Conservation (phyloP, 176 grass and related monocot genomes). For the Oryza brachyantha region DNA sequence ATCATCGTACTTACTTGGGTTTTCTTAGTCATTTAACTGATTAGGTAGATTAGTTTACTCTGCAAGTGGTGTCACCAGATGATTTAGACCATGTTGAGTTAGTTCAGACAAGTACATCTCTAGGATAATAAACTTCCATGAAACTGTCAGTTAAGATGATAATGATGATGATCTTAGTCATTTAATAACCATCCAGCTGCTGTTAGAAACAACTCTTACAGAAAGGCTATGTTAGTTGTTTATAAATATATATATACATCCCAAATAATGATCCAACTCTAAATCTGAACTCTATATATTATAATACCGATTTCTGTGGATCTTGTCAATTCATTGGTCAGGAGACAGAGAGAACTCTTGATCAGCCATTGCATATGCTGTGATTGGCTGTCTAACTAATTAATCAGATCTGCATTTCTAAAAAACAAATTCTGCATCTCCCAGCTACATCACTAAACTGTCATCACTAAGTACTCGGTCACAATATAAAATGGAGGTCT, state of each 20-base stretch:
- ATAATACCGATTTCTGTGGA: neutral
- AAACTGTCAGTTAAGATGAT: neutral
- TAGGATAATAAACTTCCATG: neutral
- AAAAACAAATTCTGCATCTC: neutral
- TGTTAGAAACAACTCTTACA: neutral
- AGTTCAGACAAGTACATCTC: neutral
- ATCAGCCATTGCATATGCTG: conserved; percentile 7
- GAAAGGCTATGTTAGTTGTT: neutral
- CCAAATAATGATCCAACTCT: neutral
- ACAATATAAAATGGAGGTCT: neutral
- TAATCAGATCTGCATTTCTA: conserved; percentile 20
- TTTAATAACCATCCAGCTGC: neutral
- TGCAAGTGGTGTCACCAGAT: neutral
- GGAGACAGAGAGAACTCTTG: conserved; percentile 11
- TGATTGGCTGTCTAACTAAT: conserved; percentile 16
- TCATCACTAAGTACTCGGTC: neutral
- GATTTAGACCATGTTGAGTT: neutral
- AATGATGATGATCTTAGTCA: neutral
- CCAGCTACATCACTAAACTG: neutral
- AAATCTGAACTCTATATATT: neutral
- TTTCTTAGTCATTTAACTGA: neutral
- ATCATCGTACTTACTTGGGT: conserved; percentile 6
- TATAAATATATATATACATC: neutral
- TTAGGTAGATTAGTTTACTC: neutral
- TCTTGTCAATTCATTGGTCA: conserved; percentile 31